Evolutionary conservation across 805 yeast species (phyloP).

Genomic region (Naumovozyma dairenensis): DNA sequence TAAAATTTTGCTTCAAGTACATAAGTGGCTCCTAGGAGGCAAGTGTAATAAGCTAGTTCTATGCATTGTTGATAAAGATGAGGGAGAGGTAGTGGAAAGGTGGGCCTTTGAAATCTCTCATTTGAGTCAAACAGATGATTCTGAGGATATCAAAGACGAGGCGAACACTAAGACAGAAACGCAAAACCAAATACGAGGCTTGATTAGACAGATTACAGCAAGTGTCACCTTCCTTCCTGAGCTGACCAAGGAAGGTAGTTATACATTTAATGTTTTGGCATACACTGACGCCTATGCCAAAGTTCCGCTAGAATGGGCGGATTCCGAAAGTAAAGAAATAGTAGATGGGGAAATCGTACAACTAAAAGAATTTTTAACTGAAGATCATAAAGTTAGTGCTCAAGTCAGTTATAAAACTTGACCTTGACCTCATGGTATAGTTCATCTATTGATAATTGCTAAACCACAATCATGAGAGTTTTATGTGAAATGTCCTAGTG

Average conservation of each 20-base stretch:
- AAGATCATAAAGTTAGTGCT: slow-evolving; percentile 61
- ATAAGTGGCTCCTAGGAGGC: slow-evolving; percentile 64
- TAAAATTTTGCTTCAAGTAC: slow-evolving; percentile 58
- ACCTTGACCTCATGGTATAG: slow-evolving; percentile 14
- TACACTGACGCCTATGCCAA: slow-evolving; percentile 61
- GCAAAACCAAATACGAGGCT: slow-evolving; percentile 71
- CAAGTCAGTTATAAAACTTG: slow-evolving; percentile 41
- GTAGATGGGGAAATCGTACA: slow-evolving; percentile 57
- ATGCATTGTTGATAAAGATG: slow-evolving; percentile 59
- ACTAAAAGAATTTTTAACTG: slow-evolving; percentile 59
- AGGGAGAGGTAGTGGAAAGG: slow-evolving; percentile 62
- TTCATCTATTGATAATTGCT: too few relatives aligned
- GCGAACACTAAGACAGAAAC: slow-evolving; percentile 29
- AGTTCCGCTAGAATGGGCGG: slow-evolving; percentile 80
- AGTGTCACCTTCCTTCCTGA: slow-evolving; percentile 79
- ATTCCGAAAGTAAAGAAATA: slow-evolving; percentile 52
- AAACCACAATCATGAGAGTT: too few relatives aligned
- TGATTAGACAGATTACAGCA: slow-evolving; percentile 81
- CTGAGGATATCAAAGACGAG: slow-evolving; percentile 3
- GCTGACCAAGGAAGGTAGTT: slow-evolving; percentile 43
- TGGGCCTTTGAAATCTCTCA: slow-evolving; percentile 74
- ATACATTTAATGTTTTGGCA: slow-evolving; percentile 78
- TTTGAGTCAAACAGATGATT: slow-evolving; percentile 9
- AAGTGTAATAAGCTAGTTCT: slow-evolving; percentile 59
- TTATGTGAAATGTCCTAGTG: too few relatives aligned